Base-by-base conservation (phyloP, 345 rosid species). In the Euphorbia peplus region DNA sequence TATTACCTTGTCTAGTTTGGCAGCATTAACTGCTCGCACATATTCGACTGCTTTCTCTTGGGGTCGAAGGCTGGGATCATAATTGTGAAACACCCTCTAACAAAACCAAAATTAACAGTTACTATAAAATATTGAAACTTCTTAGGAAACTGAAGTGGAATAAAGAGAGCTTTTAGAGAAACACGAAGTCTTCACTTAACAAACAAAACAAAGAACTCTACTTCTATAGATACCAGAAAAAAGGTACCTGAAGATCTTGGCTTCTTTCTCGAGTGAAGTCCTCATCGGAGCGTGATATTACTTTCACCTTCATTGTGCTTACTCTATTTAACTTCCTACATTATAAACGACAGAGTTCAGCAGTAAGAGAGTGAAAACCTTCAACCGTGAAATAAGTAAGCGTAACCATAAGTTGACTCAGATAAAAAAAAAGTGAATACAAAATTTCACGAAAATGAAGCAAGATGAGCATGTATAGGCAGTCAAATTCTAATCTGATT, bases 201-300 rank as follows among this genome's bases (percentile, higher is more conserved):
- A 32, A 32, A n/a, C 8, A 21, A 44, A 18, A 12, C 29, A n/a
- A 8, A 22, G 8, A 60, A 55, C 10, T 44, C n/a, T 47, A 47
- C 51, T 13, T 47, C 21, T n/a, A 4, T 16, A 47, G n/a, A 15
- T 64, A 74, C 21, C 42, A 44, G 4, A 21, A 42, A 58, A 18
- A 3, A 4, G 9, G n/a, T 53, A 90, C 96, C 90, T 88, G 98
- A 35, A 95, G 91, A 68, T 95, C 99, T 58, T 91, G 89, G 83
- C 99, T 91, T 73, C 99, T 81, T 66, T 91, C 99, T 69, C 99
- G 87, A 64, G 98, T 95, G 85, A 87, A 95, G 60, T 91, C 97
- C 72, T 95, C 98, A 4, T 80, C 75, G 2, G 97, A 84, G 50
- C 98, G 87, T 9, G 99, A 95, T 66, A 95, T 85, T 37, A 82